Base-by-base conservation (phyloP, 176 grass and related monocot species). In the Pontederia paniculata region DNA sequence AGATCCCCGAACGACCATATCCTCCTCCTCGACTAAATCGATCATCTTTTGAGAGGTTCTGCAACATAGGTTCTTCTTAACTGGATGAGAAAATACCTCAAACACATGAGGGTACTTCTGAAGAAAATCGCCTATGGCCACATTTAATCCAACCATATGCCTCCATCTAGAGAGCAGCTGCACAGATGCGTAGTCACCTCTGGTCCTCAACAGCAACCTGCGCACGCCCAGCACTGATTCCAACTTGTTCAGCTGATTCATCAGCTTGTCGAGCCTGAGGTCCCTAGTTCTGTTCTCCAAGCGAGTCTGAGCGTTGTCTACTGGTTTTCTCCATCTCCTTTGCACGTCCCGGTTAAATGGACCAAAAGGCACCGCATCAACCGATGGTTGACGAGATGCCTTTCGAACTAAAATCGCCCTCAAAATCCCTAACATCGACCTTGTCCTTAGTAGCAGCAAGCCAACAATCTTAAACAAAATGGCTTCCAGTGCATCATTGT, bases 201-300 rank as follows among this genome's bases (percentile, higher is more conserved):
- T 84, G 25, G 76, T 73, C 50, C 80, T 59, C 45, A 76, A 80
- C 48, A 89, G 71, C 13, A 83, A 37, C 52, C 74, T 62, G 19
- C 46, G 70, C 13, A 89, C 21, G 25, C 74, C 70, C 70, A 89
- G 73, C 16, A 74, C 62, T 21, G 64, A 17, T 44, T 44, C 77
- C 62, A 84, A 54, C 60, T 88, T 88, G 47, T 66, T 88, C 44
- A 88, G 54, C 0, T 84, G 77, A 45, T 67, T 20, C 70, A 84
- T 77, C 16, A 88, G 65, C 62, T 84, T 83, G 57, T 84, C 85
- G 5, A 88, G 69, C 48, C 13, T 83, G 10, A 77, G 77, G 50
- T 83, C 80, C 46, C 73, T 88, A 46, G 80, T 88, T 77, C 77
- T 80, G 42, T 52, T 54, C 53, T 88, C 80, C 42, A 84, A 44